A percentile compares a stretch with the other conserved stretches of the same genome.
phyloP scores from a whole-genome alignment of 1,284 basidiomycete species.

The Cutaneotrichosporon sp. region DNA sequence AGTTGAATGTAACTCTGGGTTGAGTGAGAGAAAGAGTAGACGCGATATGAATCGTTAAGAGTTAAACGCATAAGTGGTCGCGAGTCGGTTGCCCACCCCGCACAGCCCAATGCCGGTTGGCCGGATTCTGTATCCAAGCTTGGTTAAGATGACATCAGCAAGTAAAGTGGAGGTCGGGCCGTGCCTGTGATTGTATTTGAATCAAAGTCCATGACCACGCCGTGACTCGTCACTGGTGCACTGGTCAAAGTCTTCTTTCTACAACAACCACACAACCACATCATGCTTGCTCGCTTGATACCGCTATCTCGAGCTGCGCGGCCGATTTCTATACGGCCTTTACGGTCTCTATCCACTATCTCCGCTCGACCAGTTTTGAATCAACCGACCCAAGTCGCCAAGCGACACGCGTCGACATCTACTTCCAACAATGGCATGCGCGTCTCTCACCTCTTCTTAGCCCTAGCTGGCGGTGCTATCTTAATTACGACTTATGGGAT shows the following conservation, averaged over 20 bases:
- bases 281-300: background rate
- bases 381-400: background rate
- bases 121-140: background rate
- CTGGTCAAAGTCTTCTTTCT: background rate
- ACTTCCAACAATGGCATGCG: conserved; percentile 7
- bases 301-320: background rate
- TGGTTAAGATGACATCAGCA: background rate
- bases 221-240: no score
- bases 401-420: background rate
- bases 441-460: conserved; percentile 45
- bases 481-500: conserved; percentile 51
- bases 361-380: background rate
- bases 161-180: no score
- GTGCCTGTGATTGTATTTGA: no score
- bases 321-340: background rate
- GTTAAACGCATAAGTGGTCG: no score
- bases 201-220: no score
- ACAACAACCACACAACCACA: background rate
- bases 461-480: conserved; percentile 44
- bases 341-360: background rate
- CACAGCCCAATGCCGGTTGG: no score
- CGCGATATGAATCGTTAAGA: no score
- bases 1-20: background rate
- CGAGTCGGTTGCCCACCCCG: no score
- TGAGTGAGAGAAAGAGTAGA: no score